Evolutionary conservation across 2,329 filamentous ascomycete genomes (phyloP), one percentile per base, ranked within the genome.

Genomic region (Hypoxylon sp.): DNA sequence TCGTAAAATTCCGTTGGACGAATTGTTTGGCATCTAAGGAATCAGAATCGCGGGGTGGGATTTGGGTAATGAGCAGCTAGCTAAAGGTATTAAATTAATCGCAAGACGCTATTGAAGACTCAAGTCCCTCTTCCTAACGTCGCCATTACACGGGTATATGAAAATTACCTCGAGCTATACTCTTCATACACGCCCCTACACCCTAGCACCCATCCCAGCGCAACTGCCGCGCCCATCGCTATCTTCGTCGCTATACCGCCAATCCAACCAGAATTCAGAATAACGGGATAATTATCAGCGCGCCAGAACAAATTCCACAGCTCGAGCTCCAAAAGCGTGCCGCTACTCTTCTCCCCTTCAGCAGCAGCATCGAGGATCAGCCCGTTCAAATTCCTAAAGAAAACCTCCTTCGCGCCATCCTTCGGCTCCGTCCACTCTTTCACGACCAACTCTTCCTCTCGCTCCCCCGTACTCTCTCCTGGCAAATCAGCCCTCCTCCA

Each of bases 301-400:
- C 70, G 60, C 71, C 69, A 74, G 56, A 73, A 75, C 51, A 75
- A 62, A 50, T 66, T 70, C 65, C 63, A 67, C 50, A 75, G 58
- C 42, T 75, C 73, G 0, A 74, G 62, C 17, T 57, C 39, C 7
- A 74, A 35, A n/a, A 68, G n/a, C 62, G 60, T 51, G 17, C 54
- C 51, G 10, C 24, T 17, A 35, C 64, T 47, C 62, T 53, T 17
- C 62, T 51, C 35, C 13, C 29, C 55, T 7, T 8, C 29, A 3
- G 50, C 6, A 48, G 68, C 74, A 48, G 68, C 74, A 35, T 73
- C 70, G 5, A 84, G 70, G 13, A 82, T 75, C 2, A 82, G 74
- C 0, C 80, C 80, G 46, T 86, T 85, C 27, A 86, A 62, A 55
- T 85, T 85, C 77, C 83, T 81, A 68, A 86, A 86, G 73, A 86